These are phyloP conservation scores for Antitrichia curtipendula DNA, from an alignment of 225 moss, liverwort and hornwort species.

Conservation along the genomic window DNA sequence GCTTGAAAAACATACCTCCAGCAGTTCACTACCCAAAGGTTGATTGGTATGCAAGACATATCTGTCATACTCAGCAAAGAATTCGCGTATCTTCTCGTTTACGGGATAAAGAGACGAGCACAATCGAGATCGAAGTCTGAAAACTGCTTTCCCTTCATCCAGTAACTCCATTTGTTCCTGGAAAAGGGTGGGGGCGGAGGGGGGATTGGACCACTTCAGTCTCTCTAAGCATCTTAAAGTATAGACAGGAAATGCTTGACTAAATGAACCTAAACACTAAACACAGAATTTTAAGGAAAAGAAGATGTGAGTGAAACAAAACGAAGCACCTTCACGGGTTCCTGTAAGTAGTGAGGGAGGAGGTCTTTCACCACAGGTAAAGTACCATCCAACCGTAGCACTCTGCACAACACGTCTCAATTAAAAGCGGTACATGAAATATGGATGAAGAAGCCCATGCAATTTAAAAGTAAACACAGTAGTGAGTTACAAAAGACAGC, in stretches of 20 bases:
- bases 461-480: neutral
- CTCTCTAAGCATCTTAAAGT: neutral
- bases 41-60: slow-evolving; percentile 65
- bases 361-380: slow-evolving; percentile 84
- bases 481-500: neutral
- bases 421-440: neutral
- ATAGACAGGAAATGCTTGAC: neutral
- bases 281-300: neutral
- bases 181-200: neutral
- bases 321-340: slow-evolving; percentile 62
- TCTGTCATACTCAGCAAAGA: slow-evolving; percentile 90
- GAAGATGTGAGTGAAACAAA: neutral
- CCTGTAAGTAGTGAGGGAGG: slow-evolving; percentile 91
- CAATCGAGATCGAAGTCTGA: slow-evolving; percentile 79
- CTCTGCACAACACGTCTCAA: slow-evolving; percentile 37
- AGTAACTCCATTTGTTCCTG: slow-evolving; percentile 93
- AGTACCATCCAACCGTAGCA: slow-evolving; percentile 87
- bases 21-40: slow-evolving; percentile 69
- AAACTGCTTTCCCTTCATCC: slow-evolving; percentile 89
- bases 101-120: slow-evolving; percentile 96
- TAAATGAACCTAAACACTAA: neutral
- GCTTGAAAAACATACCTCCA: slow-evolving; percentile 51
- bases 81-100: slow-evolving; percentile 89
- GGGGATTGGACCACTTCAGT: neutral
- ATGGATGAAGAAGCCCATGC: neutral